These are phyloP conservation scores for Cutaneotrichosporon curvatum DNA, from an alignment of 1,284 basidiomycete genomes.

Conservation along the genomic window DNA sequence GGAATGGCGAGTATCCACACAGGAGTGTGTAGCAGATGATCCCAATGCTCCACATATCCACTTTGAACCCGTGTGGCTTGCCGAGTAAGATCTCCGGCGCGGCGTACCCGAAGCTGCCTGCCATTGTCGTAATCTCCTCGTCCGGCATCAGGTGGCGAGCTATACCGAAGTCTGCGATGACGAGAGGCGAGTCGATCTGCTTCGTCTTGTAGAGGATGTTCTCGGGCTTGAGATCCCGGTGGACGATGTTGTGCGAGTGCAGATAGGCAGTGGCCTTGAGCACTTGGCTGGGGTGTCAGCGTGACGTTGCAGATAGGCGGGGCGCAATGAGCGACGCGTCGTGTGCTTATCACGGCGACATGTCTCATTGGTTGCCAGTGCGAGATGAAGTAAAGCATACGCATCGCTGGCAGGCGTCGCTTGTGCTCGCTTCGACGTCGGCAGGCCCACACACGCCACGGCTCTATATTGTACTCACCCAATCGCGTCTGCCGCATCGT, in stretches of 20 bases:
- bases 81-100: constrained; percentile 85
- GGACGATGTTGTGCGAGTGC: constrained; percentile 80
- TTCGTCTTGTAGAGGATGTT: constrained; percentile 84
- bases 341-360: too few species aligned
- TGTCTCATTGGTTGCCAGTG: too few species aligned
- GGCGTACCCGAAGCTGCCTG: constrained; percentile 88
- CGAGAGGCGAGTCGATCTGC: constrained; percentile 65
- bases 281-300: constrained; percentile 46
- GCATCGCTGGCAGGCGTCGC: neutral
- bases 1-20: constrained; percentile 90
- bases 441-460: too few species aligned
- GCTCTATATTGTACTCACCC: too few species aligned
- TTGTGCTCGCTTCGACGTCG: too few species aligned
- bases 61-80: constrained; percentile 78
- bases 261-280: constrained; percentile 72
- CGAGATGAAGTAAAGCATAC: neutral
- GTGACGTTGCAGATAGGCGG: neutral
- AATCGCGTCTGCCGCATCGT: constrained; percentile 69
- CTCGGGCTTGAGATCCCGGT: constrained; percentile 90
- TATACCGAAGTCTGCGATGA: constrained; percentile 95
- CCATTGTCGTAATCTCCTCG: constrained; percentile 71
- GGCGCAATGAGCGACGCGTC: too few species aligned
- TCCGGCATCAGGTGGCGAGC: constrained; percentile 78
- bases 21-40: constrained; percentile 89
- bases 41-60: constrained; percentile 89